These are phyloP conservation scores for Papiliotrema nemorosa DNA, from an alignment of 1,284 basidiomycete genomes.

Conservation along the genomic window DNA sequence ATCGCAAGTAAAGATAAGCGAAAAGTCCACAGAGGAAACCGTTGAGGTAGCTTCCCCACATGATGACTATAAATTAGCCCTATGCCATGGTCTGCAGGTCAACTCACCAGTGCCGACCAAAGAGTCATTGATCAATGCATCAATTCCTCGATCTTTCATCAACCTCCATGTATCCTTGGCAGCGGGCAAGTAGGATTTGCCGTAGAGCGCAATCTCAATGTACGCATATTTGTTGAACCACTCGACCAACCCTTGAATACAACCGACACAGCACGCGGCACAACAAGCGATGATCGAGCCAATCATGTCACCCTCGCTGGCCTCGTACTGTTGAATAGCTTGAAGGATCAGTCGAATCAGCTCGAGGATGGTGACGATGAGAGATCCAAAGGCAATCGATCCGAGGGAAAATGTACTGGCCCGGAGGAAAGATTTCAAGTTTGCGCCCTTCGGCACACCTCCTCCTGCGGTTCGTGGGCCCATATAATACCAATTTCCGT, in stretches of 20 bases:
- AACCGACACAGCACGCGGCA: conserved; percentile 74
- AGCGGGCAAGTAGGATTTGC: conserved; percentile 71
- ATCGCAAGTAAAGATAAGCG: conserved; percentile 72
- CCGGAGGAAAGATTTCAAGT: conserved; percentile 66
- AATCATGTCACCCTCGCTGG: conserved; percentile 67
- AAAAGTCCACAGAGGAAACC: conserved; percentile 75
- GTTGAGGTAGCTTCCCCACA: conserved; percentile 68
- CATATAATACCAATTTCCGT: conserved; percentile 54
- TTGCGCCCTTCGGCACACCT: conserved; percentile 63
- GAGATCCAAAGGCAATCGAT: conserved; percentile 82
- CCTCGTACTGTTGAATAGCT: conserved; percentile 64
- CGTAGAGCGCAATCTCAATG: conserved; percentile 63
- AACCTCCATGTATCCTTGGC: conserved; percentile 88
- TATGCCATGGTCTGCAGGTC: not conserved
- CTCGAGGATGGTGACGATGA: conserved; percentile 84
- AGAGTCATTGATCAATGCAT: conserved; percentile 79
- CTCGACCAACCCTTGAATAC: conserved; percentile 65
- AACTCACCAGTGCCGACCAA: conserved; percentile 62
- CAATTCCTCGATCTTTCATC: conserved; percentile 77
- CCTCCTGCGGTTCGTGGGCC: conserved; percentile 36
- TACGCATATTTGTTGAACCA: conserved; percentile 70
- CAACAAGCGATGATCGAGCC: conserved; percentile 68
- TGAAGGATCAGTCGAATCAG: conserved; percentile 66
- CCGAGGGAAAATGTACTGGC: conserved; percentile 82
- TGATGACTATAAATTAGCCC: conserved; percentile 48